phyloP scores from a whole-genome alignment of 768 basidiomycete genomes.

The Chiua virens region DNA sequence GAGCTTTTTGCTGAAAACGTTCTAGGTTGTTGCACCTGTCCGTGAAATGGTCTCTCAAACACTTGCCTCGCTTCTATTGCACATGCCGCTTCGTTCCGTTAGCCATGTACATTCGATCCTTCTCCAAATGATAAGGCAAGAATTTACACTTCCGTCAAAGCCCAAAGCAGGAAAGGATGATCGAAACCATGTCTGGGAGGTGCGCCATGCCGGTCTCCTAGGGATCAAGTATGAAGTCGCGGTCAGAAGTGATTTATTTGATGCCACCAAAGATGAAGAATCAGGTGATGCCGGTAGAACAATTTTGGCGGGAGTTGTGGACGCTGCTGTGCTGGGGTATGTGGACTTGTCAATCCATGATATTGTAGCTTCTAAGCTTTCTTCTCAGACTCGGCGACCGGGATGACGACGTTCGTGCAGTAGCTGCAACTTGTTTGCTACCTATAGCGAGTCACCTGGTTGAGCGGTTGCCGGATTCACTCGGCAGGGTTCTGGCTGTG shows the following conservation, averaged over 20 bases:
- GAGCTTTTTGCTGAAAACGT: neutral
- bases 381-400: constrained; percentile 73
- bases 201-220: constrained; percentile 94
- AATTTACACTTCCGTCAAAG: constrained; percentile 53
- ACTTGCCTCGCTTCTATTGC: constrained; percentile 81
- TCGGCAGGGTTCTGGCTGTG: constrained; percentile 75
- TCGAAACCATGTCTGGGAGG: constrained; percentile 84
- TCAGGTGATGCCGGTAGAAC: constrained; percentile 45
- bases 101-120: constrained; percentile 80
- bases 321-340: constrained; percentile 89
- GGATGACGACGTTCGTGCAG: constrained; percentile 96
- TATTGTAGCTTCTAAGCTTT: constrained; percentile 7
- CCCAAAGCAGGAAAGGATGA: constrained; percentile 34
- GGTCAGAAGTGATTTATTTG: constrained; percentile 82
- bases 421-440: constrained; percentile 87
- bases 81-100: constrained; percentile 83
- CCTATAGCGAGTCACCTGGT: constrained; percentile 88
- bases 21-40: constrained; percentile 88
- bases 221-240: constrained; percentile 99
- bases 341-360: neutral
- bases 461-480: constrained; percentile 64
- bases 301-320: constrained; percentile 79
- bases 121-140: constrained; percentile 92
- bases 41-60: constrained; percentile 96
- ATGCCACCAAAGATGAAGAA: constrained; percentile 35